Evolutionary conservation across 139 green algal genomes (phyloP), one percentile per base, ranked within the genome.

Genomic region (Tetraselmis striata): DNA sequence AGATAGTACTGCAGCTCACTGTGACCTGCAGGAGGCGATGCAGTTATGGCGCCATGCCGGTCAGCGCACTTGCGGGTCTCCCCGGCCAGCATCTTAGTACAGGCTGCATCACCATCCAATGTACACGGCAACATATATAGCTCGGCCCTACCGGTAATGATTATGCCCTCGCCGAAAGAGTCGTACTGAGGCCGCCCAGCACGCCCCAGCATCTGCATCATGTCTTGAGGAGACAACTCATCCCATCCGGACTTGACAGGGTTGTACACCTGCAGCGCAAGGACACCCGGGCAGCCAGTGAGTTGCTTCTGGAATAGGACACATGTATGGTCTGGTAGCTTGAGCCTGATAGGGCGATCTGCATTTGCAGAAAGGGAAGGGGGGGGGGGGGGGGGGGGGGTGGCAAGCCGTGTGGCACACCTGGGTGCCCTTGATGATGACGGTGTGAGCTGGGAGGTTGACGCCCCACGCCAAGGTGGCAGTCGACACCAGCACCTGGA

Each of bases 181-280:
- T 99, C 96, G 76, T 92, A 99, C 92, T 98, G 95, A 22, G 96
- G 96, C 0, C 96, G 90, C 1, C 96, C 96, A 5, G 96, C 96
- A 29, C 96, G 92, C 23, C 96, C 96, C 89, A 99, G 93, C 96
- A 99, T 99, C 90, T 99, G 96, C 96, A 99, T 99, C 32, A 99
- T 92, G 87, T 99, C 96, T 90, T 98, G 92, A 2, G 93, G 92
- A 74, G 85, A 92, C 76, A 99, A 91, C 90, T 99, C 96, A 79
- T 89, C 90, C 96, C 96, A 99, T 0, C 82, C 90, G 29, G 87
- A 86, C 88, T 98, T 98, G 59, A 94, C 93, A 0, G 96, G 95
- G 89, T 97, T 97, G 93, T 99, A 99, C 31, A 98, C 90, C 86
- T 98, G 90, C 59, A 24, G n/a, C n/a, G n/a, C n/a, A n/a, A n/a